These are phyloP conservation scores for Helianthus tuberosus DNA, from an alignment of 129 eudicot species.

Conservation along the genomic window DNA sequence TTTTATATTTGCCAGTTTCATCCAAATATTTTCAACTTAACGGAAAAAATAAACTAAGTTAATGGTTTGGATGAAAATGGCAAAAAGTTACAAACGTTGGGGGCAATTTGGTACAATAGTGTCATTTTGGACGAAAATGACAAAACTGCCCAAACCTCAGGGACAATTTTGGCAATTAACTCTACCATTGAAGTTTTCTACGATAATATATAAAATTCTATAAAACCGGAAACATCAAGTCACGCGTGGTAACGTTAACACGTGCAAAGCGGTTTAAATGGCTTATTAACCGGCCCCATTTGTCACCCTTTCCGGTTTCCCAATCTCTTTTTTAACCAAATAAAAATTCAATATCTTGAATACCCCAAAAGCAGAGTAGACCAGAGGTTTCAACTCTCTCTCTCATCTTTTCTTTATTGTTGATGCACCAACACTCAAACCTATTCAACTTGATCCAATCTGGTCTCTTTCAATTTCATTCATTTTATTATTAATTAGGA, in stretches of 20 bases:
- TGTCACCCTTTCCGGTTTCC: conserved; percentile 2
- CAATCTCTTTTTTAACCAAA: neutral
- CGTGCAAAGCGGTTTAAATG: conserved; percentile 36
- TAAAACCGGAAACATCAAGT: conserved; percentile 17
- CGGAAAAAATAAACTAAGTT: too few relatives aligned
- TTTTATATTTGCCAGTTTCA: too few relatives aligned
- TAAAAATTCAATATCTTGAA: neutral
- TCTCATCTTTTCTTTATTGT: conserved; percentile 3
- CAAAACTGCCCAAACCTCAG: too few relatives aligned
- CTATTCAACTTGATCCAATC: conserved; percentile 28
- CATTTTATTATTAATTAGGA: conserved; percentile 19
- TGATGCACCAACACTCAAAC: neutral
- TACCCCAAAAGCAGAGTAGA: conserved; percentile 14
- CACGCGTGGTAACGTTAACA: conserved; percentile 30
- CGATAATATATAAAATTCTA: too few relatives aligned
- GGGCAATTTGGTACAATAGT: too few relatives aligned
- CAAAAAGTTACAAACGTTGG: too few relatives aligned
- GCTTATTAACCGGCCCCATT: conserved; percentile 32
- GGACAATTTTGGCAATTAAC: too few relatives aligned
- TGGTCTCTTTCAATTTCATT: conserved; percentile 16
- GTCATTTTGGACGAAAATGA: too few relatives aligned
- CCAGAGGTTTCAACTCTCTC: neutral
- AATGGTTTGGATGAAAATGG: too few relatives aligned
- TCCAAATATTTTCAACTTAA: too few relatives aligned
- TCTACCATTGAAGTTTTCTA: too few relatives aligned